phyloP scores from a whole-genome alignment of 108 stramenopile species.

The Skeletonema costatum region DNA sequence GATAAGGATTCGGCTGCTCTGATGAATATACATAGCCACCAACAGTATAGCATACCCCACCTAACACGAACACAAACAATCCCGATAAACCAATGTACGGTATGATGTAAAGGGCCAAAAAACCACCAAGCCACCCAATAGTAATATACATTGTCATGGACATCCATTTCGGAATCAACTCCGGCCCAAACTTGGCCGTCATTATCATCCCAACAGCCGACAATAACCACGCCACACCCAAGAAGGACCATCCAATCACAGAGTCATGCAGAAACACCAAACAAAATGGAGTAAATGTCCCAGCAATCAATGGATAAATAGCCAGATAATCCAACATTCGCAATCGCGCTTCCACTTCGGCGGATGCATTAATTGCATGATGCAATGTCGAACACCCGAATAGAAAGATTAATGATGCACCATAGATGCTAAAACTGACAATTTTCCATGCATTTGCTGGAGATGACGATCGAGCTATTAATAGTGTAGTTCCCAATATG shows the following conservation, averaged over 20 bases:
- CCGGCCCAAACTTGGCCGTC: constrained; percentile 46
- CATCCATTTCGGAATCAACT: constrained; percentile 74
- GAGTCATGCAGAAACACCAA: constrained; percentile 65
- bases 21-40: constrained; percentile 68
- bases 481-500: constrained; percentile 59
- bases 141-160: constrained; percentile 83
- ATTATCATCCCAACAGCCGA: constrained; percentile 62
- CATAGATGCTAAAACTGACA: constrained; percentile 74
- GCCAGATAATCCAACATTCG: constrained; percentile 78
- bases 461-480: constrained; percentile 43
- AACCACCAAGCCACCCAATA: constrained; percentile 80
- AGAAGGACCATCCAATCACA: constrained; percentile 79
- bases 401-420: constrained; percentile 58
- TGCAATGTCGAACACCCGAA: constrained; percentile 72
- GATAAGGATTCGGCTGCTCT: constrained; percentile 67
- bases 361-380: constrained; percentile 60
- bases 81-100: constrained; percentile 54
- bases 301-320: constrained; percentile 82
- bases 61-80: constrained; percentile 50
- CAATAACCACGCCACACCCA: constrained; percentile 71
- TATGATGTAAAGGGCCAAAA: constrained; percentile 57
- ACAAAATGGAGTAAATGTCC: constrained; percentile 86
- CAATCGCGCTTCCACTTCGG: constrained; percentile 57
- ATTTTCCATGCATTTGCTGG: constrained; percentile 71
- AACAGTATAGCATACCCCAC: constrained; percentile 66